A percentile compares a stretch with the other conserved stretches of the same genome.
Conservation (phyloP, 2,329 filamentous ascomycete genomes). For the Diaporthe destruens region DNA sequence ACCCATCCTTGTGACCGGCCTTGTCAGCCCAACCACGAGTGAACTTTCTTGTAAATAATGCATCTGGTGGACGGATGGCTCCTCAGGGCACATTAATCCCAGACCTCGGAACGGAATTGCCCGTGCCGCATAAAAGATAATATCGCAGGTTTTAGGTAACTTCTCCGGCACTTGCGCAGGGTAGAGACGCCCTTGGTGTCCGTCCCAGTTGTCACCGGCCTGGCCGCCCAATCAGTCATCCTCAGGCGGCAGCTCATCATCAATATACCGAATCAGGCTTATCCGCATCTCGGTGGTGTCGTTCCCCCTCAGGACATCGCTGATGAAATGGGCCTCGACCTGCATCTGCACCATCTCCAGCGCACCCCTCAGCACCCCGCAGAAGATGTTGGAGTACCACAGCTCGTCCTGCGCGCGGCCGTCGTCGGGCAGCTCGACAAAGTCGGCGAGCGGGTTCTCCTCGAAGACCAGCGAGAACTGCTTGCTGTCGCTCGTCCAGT, state of each 20-base stretch:
- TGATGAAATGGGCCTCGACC: conserved; percentile 96
- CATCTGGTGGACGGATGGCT: background rate
- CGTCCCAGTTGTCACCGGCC: too few species aligned
- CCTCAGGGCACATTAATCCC: background rate
- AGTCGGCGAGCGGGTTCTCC: conserved; percentile 96
- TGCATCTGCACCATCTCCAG: conserved; percentile 99
- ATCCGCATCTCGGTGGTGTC: conserved; percentile 98
- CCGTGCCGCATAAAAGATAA: background rate
- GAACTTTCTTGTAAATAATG: background rate
- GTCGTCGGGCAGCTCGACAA: conserved; percentile 97
- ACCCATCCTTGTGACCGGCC: background rate
- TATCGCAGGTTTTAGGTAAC: background rate
- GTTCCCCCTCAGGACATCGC: conserved; percentile 90
- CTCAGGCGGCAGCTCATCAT: conserved; percentile 96
- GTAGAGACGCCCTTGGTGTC: background rate
- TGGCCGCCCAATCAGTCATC: conserved; percentile 77
- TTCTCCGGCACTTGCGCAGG: background rate
- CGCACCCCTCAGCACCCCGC: conserved; percentile 89
- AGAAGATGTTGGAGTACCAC: conserved; percentile 98
- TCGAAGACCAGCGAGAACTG: conserved; percentile 97
- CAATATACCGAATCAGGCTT: conserved; percentile 91
- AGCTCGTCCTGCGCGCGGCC: conserved; percentile 95
- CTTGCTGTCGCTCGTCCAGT: conserved; percentile 96
- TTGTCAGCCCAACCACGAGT: background rate
- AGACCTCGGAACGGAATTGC: background rate